phyloP scores from a whole-genome alignment of 176 grass and related monocot species.

The Secale cereale region DNA sequence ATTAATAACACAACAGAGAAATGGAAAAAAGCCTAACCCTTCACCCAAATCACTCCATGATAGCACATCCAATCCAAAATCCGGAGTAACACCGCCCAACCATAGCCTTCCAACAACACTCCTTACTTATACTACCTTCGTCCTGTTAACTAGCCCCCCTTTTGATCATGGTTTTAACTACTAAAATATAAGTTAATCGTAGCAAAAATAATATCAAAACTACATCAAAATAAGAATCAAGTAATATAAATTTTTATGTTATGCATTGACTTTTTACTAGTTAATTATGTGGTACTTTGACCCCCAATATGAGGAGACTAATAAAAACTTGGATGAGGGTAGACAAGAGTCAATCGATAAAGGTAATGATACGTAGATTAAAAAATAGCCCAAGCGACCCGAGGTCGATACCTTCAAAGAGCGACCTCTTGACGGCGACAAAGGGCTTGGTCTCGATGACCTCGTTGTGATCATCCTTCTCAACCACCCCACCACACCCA shows the following conservation, averaged over 20 bases:
- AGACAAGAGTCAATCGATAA: too few relatives aligned
- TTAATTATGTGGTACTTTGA: too few relatives aligned
- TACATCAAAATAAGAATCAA: too few relatives aligned
- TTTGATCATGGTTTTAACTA: too few relatives aligned
- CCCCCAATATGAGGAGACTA: too few relatives aligned
- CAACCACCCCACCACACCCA: background rate
- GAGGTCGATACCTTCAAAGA: conserved; percentile 33
- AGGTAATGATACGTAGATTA: background rate
- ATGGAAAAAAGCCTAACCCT: background rate
- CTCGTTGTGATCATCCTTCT: conserved; percentile 12
- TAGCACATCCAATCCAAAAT: background rate
- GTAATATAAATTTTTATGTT: too few relatives aligned
- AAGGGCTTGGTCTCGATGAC: conserved; percentile 48
- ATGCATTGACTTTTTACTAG: too few relatives aligned
- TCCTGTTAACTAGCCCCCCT: too few relatives aligned
- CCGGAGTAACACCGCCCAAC: background rate
- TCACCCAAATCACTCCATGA: background rate
- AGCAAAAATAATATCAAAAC: too few relatives aligned
- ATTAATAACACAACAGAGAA: background rate
- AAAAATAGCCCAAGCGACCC: background rate
- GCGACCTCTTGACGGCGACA: conserved; percentile 25
- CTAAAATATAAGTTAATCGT: too few relatives aligned
- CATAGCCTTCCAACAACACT: background rate
- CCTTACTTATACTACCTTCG: background rate
- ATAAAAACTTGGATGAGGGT: background rate